These are phyloP conservation scores for Helianthus annuus DNA, from an alignment of 129 eudicot species.

Conservation along the genomic window HanXRQr2.0-SUNRISE NC_035440.2:94320691-94321190, in stretches of 20 bases:
- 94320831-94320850: slow-evolving; percentile 82
- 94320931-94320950: slow-evolving; percentile 94
- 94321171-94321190: slow-evolving; percentile 57
- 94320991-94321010: slow-evolving; percentile 96
- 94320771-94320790: background rate
- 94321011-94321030: slow-evolving; percentile 69
- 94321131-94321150: slow-evolving; percentile 86
- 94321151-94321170: slow-evolving; percentile 70
- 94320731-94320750: background rate
- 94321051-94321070: slow-evolving; percentile 49
- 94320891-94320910: slow-evolving; percentile 93
- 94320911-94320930: slow-evolving; percentile 94
- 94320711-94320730: no score
- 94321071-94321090: slow-evolving; percentile 71
- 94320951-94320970: slow-evolving; percentile 87
- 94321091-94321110: slow-evolving; percentile 72
- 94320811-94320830: slow-evolving; percentile 94
- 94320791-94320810: slow-evolving; percentile 4
- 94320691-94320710: no score
- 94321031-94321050: slow-evolving; percentile 52
- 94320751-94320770: background rate
- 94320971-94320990: slow-evolving; percentile 93
- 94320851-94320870: slow-evolving; percentile 92
- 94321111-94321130: slow-evolving; percentile 90
- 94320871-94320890: slow-evolving; percentile 99